Evolutionary conservation across 768 basidiomycete species (phyloP).

Genomic region (Mycena galopus): DNA sequence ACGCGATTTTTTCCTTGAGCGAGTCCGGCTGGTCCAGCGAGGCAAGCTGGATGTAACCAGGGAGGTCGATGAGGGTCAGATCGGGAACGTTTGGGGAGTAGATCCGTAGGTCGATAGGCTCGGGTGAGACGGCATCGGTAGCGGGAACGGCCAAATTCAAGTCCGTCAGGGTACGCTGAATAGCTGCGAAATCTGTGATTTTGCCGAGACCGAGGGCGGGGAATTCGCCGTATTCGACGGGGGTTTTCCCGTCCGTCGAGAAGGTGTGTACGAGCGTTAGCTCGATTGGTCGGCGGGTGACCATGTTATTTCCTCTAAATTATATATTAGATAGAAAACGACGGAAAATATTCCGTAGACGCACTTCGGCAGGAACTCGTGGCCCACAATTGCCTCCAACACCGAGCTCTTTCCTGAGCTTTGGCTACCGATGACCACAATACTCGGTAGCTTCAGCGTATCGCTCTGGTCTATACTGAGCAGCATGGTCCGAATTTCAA

Average conservation of each 20-base stretch:
- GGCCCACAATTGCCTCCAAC: slow-evolving; percentile 96
- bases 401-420: slow-evolving; percentile 99
- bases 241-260: slow-evolving; percentile 62
- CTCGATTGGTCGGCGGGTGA: slow-evolving; percentile 97
- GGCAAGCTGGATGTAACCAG: slow-evolving; percentile 96
- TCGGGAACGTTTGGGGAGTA: slow-evolving; percentile 97
- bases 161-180: slow-evolving; percentile 94
- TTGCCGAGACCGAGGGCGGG: slow-evolving; percentile 90
- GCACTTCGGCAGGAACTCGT: slow-evolving; percentile 98
- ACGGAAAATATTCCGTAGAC: slow-evolving; percentile 46
- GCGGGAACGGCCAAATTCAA: slow-evolving; percentile 94
- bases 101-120: slow-evolving; percentile 97
- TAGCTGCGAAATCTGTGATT: slow-evolving; percentile 90
- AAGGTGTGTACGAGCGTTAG: slow-evolving; percentile 96
- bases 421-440: slow-evolving; percentile 98
- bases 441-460: slow-evolving; percentile 93
- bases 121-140: slow-evolving; percentile 91
- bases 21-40: slow-evolving; percentile 96
- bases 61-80: slow-evolving; percentile 96
- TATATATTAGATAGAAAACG: slow-evolving; percentile 10
- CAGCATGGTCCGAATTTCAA: slow-evolving; percentile 96
- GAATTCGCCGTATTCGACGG: slow-evolving; percentile 93
- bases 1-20: slow-evolving; percentile 92
- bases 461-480: slow-evolving; percentile 97
- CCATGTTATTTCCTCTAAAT: slow-evolving; percentile 97